A percentile compares a stretch with the other conserved stretches of the same genome.
Conservation (phyloP, 495 filamentous ascomycete genomes). For the Neurospora cerealis region DNA sequence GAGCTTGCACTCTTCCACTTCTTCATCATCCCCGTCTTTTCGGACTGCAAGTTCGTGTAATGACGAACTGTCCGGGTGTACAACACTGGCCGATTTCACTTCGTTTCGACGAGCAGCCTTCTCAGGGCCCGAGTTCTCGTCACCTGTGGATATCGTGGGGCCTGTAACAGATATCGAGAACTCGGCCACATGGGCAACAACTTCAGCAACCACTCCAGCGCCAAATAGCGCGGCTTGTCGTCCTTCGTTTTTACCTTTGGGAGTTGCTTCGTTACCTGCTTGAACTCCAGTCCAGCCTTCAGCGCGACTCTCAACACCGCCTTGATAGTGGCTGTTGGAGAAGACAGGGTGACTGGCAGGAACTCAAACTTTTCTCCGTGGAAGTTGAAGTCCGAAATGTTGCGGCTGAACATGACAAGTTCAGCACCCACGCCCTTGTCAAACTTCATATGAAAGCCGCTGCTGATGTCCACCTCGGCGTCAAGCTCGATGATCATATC, state of each 20-base stretch:
- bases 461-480: constrained; percentile 37
- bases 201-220: constrained; percentile 35
- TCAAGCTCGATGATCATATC: constrained; percentile 40
- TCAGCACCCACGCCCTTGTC: constrained; percentile 35
- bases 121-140: neutral
- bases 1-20: constrained; percentile 32
- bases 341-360: constrained; percentile 40
- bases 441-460: constrained; percentile 42
- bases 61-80: neutral
- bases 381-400: constrained; percentile 36
- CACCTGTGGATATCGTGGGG: neutral
- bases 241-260: neutral
- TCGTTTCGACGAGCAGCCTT: neutral
- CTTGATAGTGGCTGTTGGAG: constrained; percentile 29
- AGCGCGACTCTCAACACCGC: constrained; percentile 37
- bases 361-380: constrained; percentile 45
- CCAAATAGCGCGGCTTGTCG: constrained; percentile 6
- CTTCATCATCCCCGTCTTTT: constrained; percentile 2
- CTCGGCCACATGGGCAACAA: constrained; percentile 43
- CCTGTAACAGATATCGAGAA: constrained; percentile 40
- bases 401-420: constrained; percentile 32
- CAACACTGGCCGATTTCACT: neutral
- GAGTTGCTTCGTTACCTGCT: neutral
- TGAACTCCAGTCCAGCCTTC: constrained; percentile 33
- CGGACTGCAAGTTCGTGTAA: neutral